Evolutionary conservation across 257 asterid species (phyloP).

Genomic region (Plantago elongata): DNA sequence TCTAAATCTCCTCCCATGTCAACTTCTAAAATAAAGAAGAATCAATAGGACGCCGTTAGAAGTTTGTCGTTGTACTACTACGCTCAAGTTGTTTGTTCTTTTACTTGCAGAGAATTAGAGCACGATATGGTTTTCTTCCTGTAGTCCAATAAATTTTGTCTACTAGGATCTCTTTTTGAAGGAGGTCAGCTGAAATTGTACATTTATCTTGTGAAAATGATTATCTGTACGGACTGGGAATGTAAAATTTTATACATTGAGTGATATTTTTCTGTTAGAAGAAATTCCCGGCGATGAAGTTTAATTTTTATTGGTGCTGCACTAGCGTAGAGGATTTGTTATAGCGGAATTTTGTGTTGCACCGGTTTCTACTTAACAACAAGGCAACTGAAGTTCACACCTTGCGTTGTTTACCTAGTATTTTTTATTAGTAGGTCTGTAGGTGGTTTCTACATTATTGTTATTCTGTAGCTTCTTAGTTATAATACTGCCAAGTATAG

Average conservation of each 20-base stretch:
- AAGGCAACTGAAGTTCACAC: too few relatives aligned
- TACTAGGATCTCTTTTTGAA: neutral
- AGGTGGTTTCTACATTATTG: too few relatives aligned
- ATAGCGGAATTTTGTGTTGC: neutral
- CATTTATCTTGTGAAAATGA: neutral
- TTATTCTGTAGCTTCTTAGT: too few relatives aligned
- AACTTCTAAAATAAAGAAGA: slow-evolving; percentile 45
- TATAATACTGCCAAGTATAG: too few relatives aligned
- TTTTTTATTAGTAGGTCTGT: too few relatives aligned
- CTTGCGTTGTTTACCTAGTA: too few relatives aligned
- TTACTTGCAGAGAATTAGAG: neutral
- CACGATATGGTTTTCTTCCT: neutral
- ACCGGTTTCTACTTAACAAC: too few relatives aligned
- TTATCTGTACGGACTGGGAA: neutral
- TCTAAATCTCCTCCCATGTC: slow-evolving; percentile 23
- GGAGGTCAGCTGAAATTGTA: neutral
- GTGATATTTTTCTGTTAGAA: neutral
- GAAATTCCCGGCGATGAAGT: neutral
- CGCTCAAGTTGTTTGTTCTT: neutral
- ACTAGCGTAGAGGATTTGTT: too few relatives aligned
- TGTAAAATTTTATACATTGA: neutral
- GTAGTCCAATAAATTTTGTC: neutral
- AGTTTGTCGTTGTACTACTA: slow-evolving; percentile 1
- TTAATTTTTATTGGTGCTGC: neutral
- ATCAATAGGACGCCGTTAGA: slow-evolving; percentile 31